These are phyloP conservation scores for Axilococcus clingmanii DNA, from an alignment of 139 green algal species.

Conservation along the genomic window DNA sequence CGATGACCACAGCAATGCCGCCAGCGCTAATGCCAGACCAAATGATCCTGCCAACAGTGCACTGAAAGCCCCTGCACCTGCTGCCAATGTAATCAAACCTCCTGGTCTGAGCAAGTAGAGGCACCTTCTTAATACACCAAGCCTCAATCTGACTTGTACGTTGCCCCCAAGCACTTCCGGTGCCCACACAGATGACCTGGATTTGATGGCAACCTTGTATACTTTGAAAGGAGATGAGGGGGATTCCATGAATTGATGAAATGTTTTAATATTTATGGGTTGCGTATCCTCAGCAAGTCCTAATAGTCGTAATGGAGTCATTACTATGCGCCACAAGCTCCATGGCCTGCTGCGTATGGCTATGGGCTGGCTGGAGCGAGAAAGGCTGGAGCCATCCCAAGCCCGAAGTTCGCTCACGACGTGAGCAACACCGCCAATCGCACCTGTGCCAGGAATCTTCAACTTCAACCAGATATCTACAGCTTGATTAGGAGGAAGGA, in stretches of 20 bases:
- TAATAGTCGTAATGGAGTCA: too few species aligned
- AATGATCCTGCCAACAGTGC: slow-evolving; percentile 4
- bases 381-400: slow-evolving; percentile 11
- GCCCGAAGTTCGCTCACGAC: slow-evolving; percentile 19
- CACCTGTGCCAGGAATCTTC: slow-evolving; percentile 3
- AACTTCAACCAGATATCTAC: slow-evolving; percentile 38
- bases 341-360: too few species aligned
- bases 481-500: slow-evolving; percentile 12
- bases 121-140: slow-evolving; percentile 13
- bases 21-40: neutral
- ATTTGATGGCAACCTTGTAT: slow-evolving; percentile 20
- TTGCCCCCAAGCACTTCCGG: slow-evolving; percentile 21
- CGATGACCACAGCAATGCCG: slow-evolving; percentile 10
- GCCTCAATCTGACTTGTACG: slow-evolving; percentile 14
- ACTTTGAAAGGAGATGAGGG: slow-evolving; percentile 12
- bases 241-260: slow-evolving; percentile 22
- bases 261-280: slow-evolving; percentile 20
- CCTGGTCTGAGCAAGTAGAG: slow-evolving; percentile 21
- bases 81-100: slow-evolving; percentile 6
- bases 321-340: too few species aligned
- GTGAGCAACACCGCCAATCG: slow-evolving; percentile 6
- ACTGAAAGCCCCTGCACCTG: slow-evolving; percentile 1
- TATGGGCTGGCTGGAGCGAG: slow-evolving; percentile 11
- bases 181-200: neutral
- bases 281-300: slow-evolving; percentile 2